Base-by-base conservation (phyloP, 129 eudicot species). In the Escallonia herrerae region DNA sequence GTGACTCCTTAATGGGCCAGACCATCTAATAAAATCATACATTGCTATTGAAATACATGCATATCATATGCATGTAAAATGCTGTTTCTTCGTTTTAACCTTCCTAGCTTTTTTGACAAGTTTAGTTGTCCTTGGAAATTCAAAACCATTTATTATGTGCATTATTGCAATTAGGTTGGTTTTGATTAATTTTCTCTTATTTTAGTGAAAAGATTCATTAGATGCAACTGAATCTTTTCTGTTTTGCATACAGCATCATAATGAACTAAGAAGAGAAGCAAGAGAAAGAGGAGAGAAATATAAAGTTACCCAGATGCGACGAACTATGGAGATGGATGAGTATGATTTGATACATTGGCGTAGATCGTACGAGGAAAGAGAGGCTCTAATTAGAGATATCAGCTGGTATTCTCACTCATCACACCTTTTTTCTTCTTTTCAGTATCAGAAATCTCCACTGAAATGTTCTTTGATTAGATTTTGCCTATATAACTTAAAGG, bases 341-440 rank as follows among this genome's bases (percentile, higher is more conserved):
- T 94, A 89, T 70, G 99, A 94, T 77, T 74, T 94, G n/a, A 82
- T 94, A 71, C 99, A 94, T 62, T 94, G 99, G 99, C 97, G 93
- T 6, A 83, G 99, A 44, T 94, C 99, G 12, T 76, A 83, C 7
- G 97, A 94, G 80, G 99, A 94, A 78, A 80, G 97, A 76, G 96
- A 89, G 75, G 90, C 99, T 70, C 86, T 94, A 39, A 77, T 89
- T 62, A 79, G 97, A 68, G 99, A 94, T 68, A 94, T 94, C 43
- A 89, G 97, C 90, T 83, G 96, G 99, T 93, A 87, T 9, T 49
- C 43, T 43, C 42, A 41, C 62, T 57, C 8, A 5, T 49, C 15
- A 51, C 10, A 39, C 5, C n/a, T 51, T 10, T 12, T 4, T 51
- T 51, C 56, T 51, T 10, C 12, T 51, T 6, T 51, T 6, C 2